Percentiles rank a stretch among this genome's conserved stretches.
These are phyloP conservation scores for Trifolium dubium DNA, from an alignment of 306 rosid genomes.

Conservation along the genomic window DNA sequence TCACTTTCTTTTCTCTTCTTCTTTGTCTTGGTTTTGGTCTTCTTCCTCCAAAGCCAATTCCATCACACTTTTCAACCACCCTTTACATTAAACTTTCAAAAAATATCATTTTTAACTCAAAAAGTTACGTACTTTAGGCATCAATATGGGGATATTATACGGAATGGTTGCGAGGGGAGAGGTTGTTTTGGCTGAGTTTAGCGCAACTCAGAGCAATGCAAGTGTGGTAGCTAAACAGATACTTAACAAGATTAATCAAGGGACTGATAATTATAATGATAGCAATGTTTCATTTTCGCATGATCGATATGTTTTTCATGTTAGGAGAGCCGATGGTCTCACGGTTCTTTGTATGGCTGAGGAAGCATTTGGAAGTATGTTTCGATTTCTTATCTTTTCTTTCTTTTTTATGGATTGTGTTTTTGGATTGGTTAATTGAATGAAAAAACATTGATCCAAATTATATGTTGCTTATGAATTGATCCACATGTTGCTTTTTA, in stretches of 20 bases:
- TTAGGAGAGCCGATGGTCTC: constrained; percentile 61
- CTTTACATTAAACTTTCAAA: not conserved
- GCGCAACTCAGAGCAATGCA: constrained; percentile 54
- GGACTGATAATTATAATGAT: constrained; percentile 33
- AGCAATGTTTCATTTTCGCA: constrained; percentile 60
- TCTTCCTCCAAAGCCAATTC: constrained; percentile 32
- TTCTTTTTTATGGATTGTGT: not conserved
- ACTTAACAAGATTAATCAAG: constrained; percentile 44
- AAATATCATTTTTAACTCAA: not conserved
- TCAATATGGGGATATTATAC: constrained; percentile 57
- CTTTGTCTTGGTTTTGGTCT: constrained; percentile 24
- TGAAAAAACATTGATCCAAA: constrained; percentile 5
- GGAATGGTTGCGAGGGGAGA: constrained; percentile 61
- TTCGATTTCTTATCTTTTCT: not conserved
- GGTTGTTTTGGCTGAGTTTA: constrained; percentile 61
- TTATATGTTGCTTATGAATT: not conserved
- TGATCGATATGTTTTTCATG: constrained; percentile 65
- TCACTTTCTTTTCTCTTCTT: constrained; percentile 7
- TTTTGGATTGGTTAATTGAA: constrained; percentile 6
- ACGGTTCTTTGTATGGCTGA: constrained; percentile 70
- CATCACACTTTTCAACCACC: constrained; percentile 1
- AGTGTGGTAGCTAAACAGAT: constrained; percentile 55
- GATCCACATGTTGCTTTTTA: not conserved
- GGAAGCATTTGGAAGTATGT: constrained; percentile 60
- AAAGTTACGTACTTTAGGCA: constrained; percentile 19